Evolutionary conservation across 2,329 filamentous ascomycete genomes (phyloP).

Genomic region (Aspergillus latus): DNA sequence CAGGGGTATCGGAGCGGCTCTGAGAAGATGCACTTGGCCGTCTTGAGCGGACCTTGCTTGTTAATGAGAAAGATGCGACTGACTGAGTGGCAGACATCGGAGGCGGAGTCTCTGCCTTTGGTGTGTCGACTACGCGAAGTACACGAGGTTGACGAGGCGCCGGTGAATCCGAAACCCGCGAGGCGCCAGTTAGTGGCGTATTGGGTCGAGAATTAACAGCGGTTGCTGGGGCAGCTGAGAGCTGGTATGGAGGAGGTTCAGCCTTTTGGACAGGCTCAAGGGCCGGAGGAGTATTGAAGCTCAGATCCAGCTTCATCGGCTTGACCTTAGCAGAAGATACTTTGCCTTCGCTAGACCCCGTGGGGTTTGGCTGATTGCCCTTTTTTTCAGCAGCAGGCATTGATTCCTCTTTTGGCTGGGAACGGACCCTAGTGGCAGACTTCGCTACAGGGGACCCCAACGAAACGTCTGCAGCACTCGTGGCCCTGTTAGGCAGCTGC

Average conservation of each 20-base stretch:
- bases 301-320: slow-evolving; percentile 36
- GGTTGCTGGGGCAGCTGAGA: slow-evolving; percentile 28
- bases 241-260: slow-evolving; percentile 23
- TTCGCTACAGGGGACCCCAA: slow-evolving; percentile 44
- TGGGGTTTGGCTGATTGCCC: slow-evolving; percentile 12
- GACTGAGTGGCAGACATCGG: slow-evolving; percentile 34
- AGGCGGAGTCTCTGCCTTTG: slow-evolving; percentile 49
- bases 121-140: slow-evolving; percentile 58
- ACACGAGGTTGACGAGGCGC: slow-evolving; percentile 49
- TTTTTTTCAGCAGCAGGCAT: slow-evolving; percentile 21
- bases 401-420: slow-evolving; percentile 25
- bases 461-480: slow-evolving; percentile 40
- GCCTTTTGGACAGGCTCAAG: slow-evolving; percentile 26
- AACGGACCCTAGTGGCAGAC: slow-evolving; percentile 29
- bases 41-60: slow-evolving; percentile 34
- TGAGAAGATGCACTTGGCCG: slow-evolving; percentile 53
- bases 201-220: slow-evolving; percentile 51
- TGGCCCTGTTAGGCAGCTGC: slow-evolving; percentile 26
- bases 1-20: slow-evolving; percentile 61
- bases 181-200: slow-evolving; percentile 43
- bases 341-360: slow-evolving; percentile 13
- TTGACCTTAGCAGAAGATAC: slow-evolving; percentile 26
- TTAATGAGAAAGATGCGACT: slow-evolving; percentile 31
- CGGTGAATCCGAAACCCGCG: slow-evolving; percentile 41
- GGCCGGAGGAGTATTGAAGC: slow-evolving; percentile 22